Conservation (phyloP, 2,329 filamentous ascomycete genomes). For the Xylariales sp. region DNA sequence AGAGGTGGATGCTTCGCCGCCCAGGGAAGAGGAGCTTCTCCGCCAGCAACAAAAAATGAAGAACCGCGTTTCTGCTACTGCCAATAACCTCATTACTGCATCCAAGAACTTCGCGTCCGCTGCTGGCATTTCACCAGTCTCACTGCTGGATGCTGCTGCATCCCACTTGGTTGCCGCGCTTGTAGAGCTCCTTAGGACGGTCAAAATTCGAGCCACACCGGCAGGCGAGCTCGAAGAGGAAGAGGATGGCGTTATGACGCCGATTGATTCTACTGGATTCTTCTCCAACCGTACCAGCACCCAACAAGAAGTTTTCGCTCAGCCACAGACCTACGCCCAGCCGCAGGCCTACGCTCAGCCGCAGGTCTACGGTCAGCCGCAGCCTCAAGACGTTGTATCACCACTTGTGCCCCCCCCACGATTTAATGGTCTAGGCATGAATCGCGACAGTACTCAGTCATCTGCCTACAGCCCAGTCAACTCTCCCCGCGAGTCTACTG, state of each 20-base stretch:
- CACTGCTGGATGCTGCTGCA: constrained; percentile 85
- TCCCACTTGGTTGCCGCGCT: constrained; percentile 84
- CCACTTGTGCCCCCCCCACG: constrained; percentile 46
- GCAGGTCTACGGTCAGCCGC: constrained; percentile 11
- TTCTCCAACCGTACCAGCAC: constrained; percentile 57
- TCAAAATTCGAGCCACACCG: constrained; percentile 78
- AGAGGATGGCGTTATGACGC: constrained; percentile 62
- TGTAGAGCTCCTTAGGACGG: constrained; percentile 77
- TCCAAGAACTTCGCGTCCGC: constrained; percentile 86
- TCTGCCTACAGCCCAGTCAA: constrained; percentile 72
- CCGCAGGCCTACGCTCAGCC: constrained; percentile 27
- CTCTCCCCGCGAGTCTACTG: constrained; percentile 58
- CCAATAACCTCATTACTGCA: constrained; percentile 93
- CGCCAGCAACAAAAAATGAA: constrained; percentile 68
- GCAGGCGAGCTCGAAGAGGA: constrained; percentile 73
- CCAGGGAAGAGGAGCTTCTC: constrained; percentile 47
- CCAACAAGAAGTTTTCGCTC: constrained; percentile 26
- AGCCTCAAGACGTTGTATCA: constrained; percentile 30
- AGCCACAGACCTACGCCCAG: constrained; percentile 19
- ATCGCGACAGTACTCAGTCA: constrained; percentile 60
- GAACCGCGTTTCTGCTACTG: constrained; percentile 80
- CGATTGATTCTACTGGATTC: constrained; percentile 64
- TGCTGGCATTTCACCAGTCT: constrained; percentile 85
- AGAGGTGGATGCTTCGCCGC: constrained; percentile 62
- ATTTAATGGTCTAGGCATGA: constrained; percentile 54